These are phyloP conservation scores for Vigna mungo DNA, from an alignment of 306 rosid species.

Conservation along the genomic window DNA sequence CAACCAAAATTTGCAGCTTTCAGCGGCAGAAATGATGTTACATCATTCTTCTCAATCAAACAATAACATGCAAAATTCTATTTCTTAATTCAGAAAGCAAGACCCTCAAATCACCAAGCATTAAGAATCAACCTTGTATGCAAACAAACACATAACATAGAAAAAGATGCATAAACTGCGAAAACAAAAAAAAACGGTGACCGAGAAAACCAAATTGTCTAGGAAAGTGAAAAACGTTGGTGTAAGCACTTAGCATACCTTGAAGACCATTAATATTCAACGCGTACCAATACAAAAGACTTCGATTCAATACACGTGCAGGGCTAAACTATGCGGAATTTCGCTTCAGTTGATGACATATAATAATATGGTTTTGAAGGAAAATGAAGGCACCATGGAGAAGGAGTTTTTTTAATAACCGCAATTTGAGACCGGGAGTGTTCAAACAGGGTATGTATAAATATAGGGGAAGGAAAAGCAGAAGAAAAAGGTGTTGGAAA, in stretches of 20 bases:
- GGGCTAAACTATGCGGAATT: constrained; percentile 28
- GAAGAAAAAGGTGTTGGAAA: neutral
- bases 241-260: constrained; percentile 24
- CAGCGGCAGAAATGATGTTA: constrained; percentile 6
- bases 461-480: neutral
- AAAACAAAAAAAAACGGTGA: neutral
- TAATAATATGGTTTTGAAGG: neutral
- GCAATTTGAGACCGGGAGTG: neutral
- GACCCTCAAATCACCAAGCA: constrained; percentile 19
- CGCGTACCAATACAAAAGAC: constrained; percentile 27
- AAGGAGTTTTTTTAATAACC: constrained; percentile 19
- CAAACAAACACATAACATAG: neutral
- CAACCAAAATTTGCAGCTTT: neutral
- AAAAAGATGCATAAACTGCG: neutral
- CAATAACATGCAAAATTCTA: constrained; percentile 5
- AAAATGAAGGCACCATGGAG: neutral
- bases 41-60: neutral
- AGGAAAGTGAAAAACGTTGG: neutral
- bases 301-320: constrained; percentile 7
- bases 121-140: neutral
- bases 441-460: constrained; percentile 17
- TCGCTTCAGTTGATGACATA: neutral
- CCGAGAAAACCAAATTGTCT: neutral
- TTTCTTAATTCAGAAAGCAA: neutral
- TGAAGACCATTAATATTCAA: constrained; percentile 26